A percentile compares a stretch with the other conserved stretches of the same genome.
phyloP scores from a whole-genome alignment of 2,329 filamentous ascomycete genomes.

The Incumbomyces lentus region DNA sequence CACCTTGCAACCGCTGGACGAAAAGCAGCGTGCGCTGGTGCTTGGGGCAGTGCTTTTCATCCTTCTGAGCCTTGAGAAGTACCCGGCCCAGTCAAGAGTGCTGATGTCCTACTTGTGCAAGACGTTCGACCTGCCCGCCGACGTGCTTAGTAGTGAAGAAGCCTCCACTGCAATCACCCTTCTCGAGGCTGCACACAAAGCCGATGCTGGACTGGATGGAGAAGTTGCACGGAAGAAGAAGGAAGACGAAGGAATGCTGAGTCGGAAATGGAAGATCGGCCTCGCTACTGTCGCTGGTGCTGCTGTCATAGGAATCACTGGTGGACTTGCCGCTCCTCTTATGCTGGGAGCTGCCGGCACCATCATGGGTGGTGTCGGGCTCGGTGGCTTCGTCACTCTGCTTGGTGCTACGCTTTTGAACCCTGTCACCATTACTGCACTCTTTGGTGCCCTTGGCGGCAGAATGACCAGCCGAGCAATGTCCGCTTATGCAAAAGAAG shows the following conservation, averaged over 20 bases:
- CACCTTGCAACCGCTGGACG: slow-evolving; percentile 31
- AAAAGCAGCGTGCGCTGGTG: slow-evolving; percentile 53
- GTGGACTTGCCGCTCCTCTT: slow-evolving; percentile 60
- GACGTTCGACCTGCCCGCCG: slow-evolving; percentile 52
- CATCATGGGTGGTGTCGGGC: slow-evolving; percentile 56
- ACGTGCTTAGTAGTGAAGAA: slow-evolving; percentile 55
- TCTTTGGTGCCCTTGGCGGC: slow-evolving; percentile 71
- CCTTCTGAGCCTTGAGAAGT: slow-evolving; percentile 59
- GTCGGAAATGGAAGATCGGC: slow-evolving; percentile 62
- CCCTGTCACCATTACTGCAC: slow-evolving; percentile 57
- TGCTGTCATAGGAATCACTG: slow-evolving; percentile 61
- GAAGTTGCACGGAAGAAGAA: slow-evolving; percentile 64
- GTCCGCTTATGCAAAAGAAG: slow-evolving; percentile 63
- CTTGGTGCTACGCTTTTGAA: slow-evolving; percentile 57
- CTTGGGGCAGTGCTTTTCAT: slow-evolving; percentile 57
- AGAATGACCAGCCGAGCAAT: slow-evolving; percentile 67
- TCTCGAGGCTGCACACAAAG: slow-evolving; percentile 54
- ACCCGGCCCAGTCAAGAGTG: slow-evolving; percentile 57
- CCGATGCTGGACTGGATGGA: slow-evolving; percentile 46
- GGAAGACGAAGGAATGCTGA: slow-evolving; percentile 48
- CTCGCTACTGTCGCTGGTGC: slow-evolving; percentile 70
- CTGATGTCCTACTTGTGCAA: slow-evolving; percentile 56
- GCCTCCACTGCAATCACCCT: slow-evolving; percentile 59
- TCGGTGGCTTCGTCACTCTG: slow-evolving; percentile 7
- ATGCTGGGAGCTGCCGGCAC: slow-evolving; percentile 60